Conservation (phyloP, 1,284 basidiomycete genomes). For the Ustilago hordei region DNA sequence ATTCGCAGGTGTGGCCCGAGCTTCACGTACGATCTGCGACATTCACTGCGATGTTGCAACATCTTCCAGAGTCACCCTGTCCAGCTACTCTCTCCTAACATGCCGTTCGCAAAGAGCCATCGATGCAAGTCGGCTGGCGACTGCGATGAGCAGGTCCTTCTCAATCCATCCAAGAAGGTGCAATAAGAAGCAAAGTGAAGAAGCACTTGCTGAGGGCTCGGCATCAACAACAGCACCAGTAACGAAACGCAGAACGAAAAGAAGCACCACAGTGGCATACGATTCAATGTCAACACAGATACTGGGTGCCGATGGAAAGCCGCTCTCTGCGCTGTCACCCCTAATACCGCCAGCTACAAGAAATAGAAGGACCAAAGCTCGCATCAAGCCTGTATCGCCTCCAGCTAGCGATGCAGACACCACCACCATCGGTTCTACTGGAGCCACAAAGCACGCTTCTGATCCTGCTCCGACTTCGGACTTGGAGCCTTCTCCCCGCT, state of each 20-base stretch:
- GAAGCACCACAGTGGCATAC: slow-evolving; percentile 32
- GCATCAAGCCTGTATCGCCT: not conserved
- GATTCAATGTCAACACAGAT: slow-evolving; percentile 20
- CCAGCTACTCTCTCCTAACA: not conserved
- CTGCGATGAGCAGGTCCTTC: not conserved
- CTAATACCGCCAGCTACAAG: slow-evolving; percentile 9
- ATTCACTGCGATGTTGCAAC: no score
- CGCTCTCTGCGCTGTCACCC: slow-evolving; percentile 15
- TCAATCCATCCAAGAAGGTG: not conserved
- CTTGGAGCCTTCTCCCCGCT: slow-evolving; percentile 14
- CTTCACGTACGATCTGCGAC: no score
- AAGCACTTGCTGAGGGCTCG: not conserved
- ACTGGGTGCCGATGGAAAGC: slow-evolving; percentile 19
- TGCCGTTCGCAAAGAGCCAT: no score
- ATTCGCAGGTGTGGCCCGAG: no score
- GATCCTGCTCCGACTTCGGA: not conserved
- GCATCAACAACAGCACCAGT: not conserved
- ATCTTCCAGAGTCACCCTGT: no score
- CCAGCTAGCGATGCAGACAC: no score
- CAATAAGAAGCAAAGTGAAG: not conserved
- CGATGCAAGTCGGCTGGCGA: no score
- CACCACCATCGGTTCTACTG: no score
- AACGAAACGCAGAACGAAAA: slow-evolving; percentile 7
- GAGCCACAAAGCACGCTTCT: not conserved
- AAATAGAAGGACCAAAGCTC: slow-evolving; percentile 8